Evolutionary conservation across 441 rosid genomes (phyloP), one percentile per base, ranked within the genome.

Genomic region (Viola pubescens): DNA sequence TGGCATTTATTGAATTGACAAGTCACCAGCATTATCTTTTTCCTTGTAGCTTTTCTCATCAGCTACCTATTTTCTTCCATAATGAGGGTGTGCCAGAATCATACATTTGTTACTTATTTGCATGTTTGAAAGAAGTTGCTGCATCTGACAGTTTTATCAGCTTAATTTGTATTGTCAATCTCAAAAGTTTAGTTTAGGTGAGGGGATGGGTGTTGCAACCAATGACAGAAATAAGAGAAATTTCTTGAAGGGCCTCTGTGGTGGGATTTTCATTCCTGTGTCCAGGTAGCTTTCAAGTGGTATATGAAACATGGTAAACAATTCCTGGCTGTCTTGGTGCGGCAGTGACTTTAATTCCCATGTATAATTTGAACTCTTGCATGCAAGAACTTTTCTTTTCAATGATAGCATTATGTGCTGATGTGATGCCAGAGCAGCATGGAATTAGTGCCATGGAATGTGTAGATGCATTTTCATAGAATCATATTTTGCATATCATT

Each of bases 271-370:
- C 54, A 40, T 0, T 8, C n/a, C 34, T 26, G 34, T 51, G 47
- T 39, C 41, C 50, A 7, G 56, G 60, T 43, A 54, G 38, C 39
- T 46, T 52, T 37, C 58, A 54, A 56, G 48, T 63, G 53, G 49
- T 42, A 16, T 53, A 8, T 63, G 54, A 34, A 60, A 51, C 16
- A 45, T 2, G 13, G 19, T 3, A 8, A 7, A 10, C 4, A 3
- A 49, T 7, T 49, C 9, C 2, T 26, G 34, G 34, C 34, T 26
- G 34, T 26, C 34, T 26, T 26, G 34, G 34, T 26, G 34, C 34
- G 34, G 2, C 34, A 26, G 34, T 26, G 34, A 26, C 34, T 26
- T 26, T 26, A 26, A 2, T 26, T 26, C 34, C 34, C 34, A 26
- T 26, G 34, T 26, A 26, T 26, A 1, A 26, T 26, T 26, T 26